Evolutionary conservation across 371 early-diverging fungal species (phyloP).

Genomic region (Cokeromyces recurvatus): DNA sequence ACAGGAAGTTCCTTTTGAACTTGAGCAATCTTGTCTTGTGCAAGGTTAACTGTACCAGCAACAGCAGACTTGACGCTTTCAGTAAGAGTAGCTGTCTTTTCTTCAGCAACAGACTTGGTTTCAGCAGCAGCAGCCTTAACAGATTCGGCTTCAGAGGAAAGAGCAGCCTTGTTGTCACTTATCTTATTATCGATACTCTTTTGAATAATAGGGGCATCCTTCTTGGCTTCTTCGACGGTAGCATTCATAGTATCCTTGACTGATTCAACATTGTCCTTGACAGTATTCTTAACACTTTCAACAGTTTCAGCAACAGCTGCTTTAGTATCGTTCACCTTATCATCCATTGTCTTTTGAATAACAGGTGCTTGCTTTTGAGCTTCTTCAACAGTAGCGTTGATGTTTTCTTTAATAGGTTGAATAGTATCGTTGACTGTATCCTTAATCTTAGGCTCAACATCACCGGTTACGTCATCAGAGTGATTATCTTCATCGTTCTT

Average conservation of each 20-base stretch:
- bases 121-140: neutral
- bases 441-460: neutral
- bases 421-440: neutral
- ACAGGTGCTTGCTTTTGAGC: slow-evolving; percentile 7
- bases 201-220: neutral
- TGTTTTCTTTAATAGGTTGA: neutral
- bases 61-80: slow-evolving; percentile 2
- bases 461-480: neutral
- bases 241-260: neutral
- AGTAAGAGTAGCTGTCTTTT: neutral
- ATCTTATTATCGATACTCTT: neutral
- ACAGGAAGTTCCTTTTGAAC: neutral
- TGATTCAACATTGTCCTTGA: neutral
- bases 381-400: slow-evolving; percentile 1
- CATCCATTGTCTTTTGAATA: slow-evolving; percentile 5
- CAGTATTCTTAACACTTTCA: slow-evolving; percentile 2
- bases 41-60: neutral
- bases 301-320: neutral
- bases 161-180: neutral
- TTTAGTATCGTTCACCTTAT: neutral
- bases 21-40: slow-evolving; percentile 2
- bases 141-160: neutral
- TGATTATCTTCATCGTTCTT: neutral
- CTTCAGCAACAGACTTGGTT: neutral
- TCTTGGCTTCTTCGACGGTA: neutral